A percentile compares a stretch with the other conserved stretches of the same genome.
Evolutionary conservation across 1,139 yeast species (phyloP).

Genomic region (Debaryomyces subglobosus): DNA sequence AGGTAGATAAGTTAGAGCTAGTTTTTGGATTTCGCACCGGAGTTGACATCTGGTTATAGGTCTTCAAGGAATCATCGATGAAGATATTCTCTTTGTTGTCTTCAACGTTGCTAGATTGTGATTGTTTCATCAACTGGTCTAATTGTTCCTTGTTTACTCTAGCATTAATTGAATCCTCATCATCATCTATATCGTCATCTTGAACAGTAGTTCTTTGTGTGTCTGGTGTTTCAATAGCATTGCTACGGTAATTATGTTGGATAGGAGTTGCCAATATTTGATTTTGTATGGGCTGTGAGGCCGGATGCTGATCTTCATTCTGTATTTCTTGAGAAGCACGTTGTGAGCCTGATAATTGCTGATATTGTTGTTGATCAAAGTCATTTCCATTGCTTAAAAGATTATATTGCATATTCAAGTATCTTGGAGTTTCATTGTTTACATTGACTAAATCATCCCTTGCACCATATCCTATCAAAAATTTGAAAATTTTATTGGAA

Average conservation of each 20-base stretch:
- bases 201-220: conserved; percentile 51
- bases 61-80: conserved; percentile 32
- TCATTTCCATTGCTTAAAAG: conserved; percentile 20
- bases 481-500: conserved; percentile 40
- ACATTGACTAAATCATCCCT: conserved; percentile 48
- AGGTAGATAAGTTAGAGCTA: conserved; percentile 13
- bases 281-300: conserved; percentile 7
- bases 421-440: conserved; percentile 43
- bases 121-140: conserved; percentile 28
- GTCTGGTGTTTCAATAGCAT: conserved; percentile 46
- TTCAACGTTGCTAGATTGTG: conserved; percentile 19
- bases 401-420: conserved; percentile 30
- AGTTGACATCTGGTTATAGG: conserved; percentile 34
- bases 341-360: not conserved
- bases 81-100: conserved; percentile 50
- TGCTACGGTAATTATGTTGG: conserved; percentile 27
- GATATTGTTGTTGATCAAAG: conserved; percentile 5
- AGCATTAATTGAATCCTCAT: conserved; percentile 27
- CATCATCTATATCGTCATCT: conserved; percentile 42
- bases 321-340: conserved; percentile 9
- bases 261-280: conserved; percentile 42
- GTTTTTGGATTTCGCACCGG: conserved; percentile 26
- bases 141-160: conserved; percentile 40
- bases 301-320: conserved; percentile 13
- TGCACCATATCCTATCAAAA: conserved; percentile 49